phyloP scores from a whole-genome alignment of 1,139 yeast genomes.

The Fermentozyma sake region DNA sequence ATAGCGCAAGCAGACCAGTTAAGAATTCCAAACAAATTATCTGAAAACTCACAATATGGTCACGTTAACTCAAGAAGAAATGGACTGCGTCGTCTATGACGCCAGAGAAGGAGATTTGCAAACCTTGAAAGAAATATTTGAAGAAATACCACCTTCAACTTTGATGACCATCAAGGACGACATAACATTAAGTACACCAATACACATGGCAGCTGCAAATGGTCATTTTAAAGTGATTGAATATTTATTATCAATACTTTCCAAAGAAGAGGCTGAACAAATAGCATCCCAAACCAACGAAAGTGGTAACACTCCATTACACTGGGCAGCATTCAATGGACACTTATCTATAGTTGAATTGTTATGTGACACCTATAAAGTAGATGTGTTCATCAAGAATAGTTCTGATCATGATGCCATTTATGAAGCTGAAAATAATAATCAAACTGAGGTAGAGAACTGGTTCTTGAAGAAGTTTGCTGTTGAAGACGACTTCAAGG shows the following conservation, averaged over 20 bases:
- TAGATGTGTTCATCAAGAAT: constrained; percentile 80
- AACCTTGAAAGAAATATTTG: constrained; percentile 62
- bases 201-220: constrained; percentile 95
- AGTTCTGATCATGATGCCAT: constrained; percentile 75
- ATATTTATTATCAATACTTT: constrained; percentile 51
- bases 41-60: constrained; percentile 5
- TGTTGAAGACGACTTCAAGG: constrained; percentile 55
- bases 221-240: constrained; percentile 74
- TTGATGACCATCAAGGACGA: constrained; percentile 57
- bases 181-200: constrained; percentile 63
- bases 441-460: constrained; percentile 59
- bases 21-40: constrained; percentile 3
- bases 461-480: constrained; percentile 71
- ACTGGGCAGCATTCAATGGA: constrained; percentile 94
- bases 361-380: constrained; percentile 67
- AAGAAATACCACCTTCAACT: constrained; percentile 50
- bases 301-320: constrained; percentile 88
- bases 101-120: constrained; percentile 87
- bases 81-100: constrained; percentile 74
- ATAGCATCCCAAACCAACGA: constrained; percentile 61
- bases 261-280: constrained; percentile 38
- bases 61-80: constrained; percentile 62
- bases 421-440: constrained; percentile 81
- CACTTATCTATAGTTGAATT: constrained; percentile 66
- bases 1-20: too few relatives aligned